A percentile compares a stretch with the other conserved stretches of the same genome.
phyloP scores from a whole-genome alignment of 768 basidiomycete genomes.

The Hypholoma fasciculare region DNA sequence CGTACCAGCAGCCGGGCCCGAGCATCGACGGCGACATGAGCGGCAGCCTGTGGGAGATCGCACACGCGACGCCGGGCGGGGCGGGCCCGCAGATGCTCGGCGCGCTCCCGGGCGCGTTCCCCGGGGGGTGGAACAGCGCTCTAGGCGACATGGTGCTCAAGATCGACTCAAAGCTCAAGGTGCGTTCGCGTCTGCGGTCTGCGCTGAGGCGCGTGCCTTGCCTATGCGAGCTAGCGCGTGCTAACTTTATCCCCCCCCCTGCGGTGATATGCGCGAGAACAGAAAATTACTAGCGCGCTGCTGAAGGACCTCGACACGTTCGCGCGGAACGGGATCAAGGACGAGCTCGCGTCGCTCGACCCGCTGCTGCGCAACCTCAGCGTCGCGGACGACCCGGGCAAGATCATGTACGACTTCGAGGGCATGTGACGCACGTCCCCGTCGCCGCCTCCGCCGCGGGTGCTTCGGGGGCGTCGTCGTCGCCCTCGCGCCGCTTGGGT shows the following conservation, averaged over 20 bases:
- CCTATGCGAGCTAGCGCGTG: too few species aligned
- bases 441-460: neutral
- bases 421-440: slow-evolving; percentile 19
- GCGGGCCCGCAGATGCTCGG: slow-evolving; percentile 28
- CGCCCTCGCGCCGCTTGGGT: too few species aligned
- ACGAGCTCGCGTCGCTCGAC: slow-evolving; percentile 81
- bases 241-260: too few species aligned
- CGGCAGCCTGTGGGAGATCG: slow-evolving; percentile 74
- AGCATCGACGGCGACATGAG: slow-evolving; percentile 34
- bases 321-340: slow-evolving; percentile 78
- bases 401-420: slow-evolving; percentile 31
- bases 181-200: slow-evolving; percentile 36
- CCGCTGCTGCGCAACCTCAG: slow-evolving; percentile 67
- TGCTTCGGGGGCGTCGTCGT: too few species aligned
- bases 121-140: slow-evolving; percentile 55
- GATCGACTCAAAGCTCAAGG: slow-evolving; percentile 85
- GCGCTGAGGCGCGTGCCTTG: too few species aligned
- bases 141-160: slow-evolving; percentile 77
- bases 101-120: slow-evolving; percentile 39
- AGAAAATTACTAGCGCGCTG: slow-evolving; percentile 84
- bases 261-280: too few species aligned
- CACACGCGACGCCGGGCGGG: slow-evolving; percentile 40
- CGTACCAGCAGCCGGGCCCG: slow-evolving; percentile 24
- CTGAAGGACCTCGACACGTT: slow-evolving; percentile 85
- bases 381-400: slow-evolving; percentile 30